Evolutionary conservation across 2,329 filamentous ascomycete genomes (phyloP), one percentile per base, ranked within the genome.

Genomic region (Aspergillus texensis): DNA sequence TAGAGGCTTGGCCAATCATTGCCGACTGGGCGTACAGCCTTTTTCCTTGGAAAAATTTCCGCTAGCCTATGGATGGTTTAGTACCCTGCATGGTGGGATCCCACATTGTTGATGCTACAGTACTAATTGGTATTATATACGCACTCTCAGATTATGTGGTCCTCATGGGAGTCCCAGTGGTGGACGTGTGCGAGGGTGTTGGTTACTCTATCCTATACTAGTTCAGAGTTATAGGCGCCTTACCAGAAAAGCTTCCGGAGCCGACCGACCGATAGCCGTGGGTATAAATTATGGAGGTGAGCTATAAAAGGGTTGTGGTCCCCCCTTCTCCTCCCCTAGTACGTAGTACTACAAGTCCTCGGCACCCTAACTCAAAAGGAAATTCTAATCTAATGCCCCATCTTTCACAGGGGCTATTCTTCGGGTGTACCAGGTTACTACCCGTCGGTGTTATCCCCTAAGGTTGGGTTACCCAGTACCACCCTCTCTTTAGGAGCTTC

Each of bases 1-100:
- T 62, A 67, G 62, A 65, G 56, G 34, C 58, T 65, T 59, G 58
- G 30, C 67, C 67, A 68, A 68, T 68, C 58, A 66, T 43, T 39
- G 36, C 16, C 19, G 26, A 41, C 55, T 39, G 41, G 45, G 39
- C 36, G 56, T 41, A 41, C 36, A 61, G 62, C 50, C 63, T 61
- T 62, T 62, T 48, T 62, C 60, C 63, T 67, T 63, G 64, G 57
- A 59, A 45, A 39, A 57, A 58, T 61, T 56, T 53, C 58, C 50
- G 60, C 65, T 60, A 61, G 61, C 58, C 57, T 57, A 61, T 39
- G 54, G 62, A 62, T 41, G 60, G 63, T 54, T 62, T 68, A 69
- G 68, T 58, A 53, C 59, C 67, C 55, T 66, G 62, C 64, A 61
- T 60, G 45, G 56, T 65, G 57, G 46, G 52, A 62, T 62, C 58